These are phyloP conservation scores for Suillus alpinus DNA, from an alignment of 768 basidiomycete species.

Conservation along the genomic window DNA sequence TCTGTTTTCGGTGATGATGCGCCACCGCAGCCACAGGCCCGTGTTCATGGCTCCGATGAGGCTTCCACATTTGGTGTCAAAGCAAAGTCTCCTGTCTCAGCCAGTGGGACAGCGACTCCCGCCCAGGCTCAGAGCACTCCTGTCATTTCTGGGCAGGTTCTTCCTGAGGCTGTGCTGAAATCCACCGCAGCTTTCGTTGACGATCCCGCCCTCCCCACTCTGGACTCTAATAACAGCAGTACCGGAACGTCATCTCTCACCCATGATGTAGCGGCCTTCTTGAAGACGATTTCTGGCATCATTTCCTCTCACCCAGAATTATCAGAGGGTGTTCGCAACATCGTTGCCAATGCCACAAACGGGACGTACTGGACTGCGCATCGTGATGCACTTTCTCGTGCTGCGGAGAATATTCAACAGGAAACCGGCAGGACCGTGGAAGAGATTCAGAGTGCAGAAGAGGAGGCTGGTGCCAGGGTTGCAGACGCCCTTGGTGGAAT, in stretches of 20 bases:
- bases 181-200: conserved; percentile 17
- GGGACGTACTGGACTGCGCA: conserved; percentile 72
- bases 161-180: conserved; percentile 12
- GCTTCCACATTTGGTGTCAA: conserved; percentile 21
- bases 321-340: conserved; percentile 61
- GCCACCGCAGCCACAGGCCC: conserved; percentile 58
- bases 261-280: conserved; percentile 60
- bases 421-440: conserved; percentile 39
- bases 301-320: conserved; percentile 69
- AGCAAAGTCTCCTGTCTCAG: conserved; percentile 14
- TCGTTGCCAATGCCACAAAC: conserved; percentile 56
- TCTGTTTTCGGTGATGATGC: conserved; percentile 41
- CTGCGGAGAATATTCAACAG: conserved; percentile 49
- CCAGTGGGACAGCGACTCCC: conserved; percentile 24
- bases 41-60: conserved; percentile 45
- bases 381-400: conserved; percentile 55
- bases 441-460: conserved; percentile 52
- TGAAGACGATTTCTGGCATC: conserved; percentile 54
- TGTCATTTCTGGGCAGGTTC: conserved; percentile 26
- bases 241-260: conserved; percentile 46
- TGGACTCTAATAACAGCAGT: conserved; percentile 31
- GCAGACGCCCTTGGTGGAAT: conserved; percentile 61
- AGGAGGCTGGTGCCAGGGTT: conserved; percentile 62
- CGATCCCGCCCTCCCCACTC: conserved; percentile 52
- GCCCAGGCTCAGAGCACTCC: conserved; percentile 42